Percentiles rank a stretch among this genome's conserved stretches.
Conservation (phyloP, 1,284 basidiomycete species). For the Fomitopsis pinicola region DNA sequence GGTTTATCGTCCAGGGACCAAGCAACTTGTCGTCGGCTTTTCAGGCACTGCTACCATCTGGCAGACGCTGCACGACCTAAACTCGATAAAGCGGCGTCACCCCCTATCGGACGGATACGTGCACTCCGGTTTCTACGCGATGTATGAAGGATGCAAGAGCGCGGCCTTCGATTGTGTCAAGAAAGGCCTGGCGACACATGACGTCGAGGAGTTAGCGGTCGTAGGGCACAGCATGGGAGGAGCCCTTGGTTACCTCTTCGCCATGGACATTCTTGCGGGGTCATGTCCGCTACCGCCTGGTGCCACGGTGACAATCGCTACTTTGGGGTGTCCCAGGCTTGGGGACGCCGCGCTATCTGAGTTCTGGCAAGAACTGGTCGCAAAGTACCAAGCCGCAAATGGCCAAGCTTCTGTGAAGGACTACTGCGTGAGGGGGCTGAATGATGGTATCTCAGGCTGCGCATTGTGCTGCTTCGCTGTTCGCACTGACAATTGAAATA, state of each 20-base stretch:
- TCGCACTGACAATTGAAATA: conserved; percentile 16
- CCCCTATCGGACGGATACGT: conserved; percentile 34
- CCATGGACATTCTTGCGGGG: conserved; percentile 38
- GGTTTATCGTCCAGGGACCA: conserved; percentile 34
- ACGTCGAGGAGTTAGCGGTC: conserved; percentile 36
- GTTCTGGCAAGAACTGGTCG: conserved; percentile 37
- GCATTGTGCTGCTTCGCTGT: not conserved
- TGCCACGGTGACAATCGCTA: conserved; percentile 35
- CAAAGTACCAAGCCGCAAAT: conserved; percentile 28
- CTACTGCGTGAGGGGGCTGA: conserved; percentile 48
- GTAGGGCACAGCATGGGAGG: conserved; percentile 42
- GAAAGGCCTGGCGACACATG: conserved; percentile 51
- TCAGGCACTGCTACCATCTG: conserved; percentile 38
- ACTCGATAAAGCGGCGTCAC: conserved; percentile 32
- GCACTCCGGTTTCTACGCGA: conserved; percentile 49
- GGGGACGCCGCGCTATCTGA: conserved; percentile 39
- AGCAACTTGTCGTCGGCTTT: conserved; percentile 44
- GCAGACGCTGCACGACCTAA: conserved; percentile 43
- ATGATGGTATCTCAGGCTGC: conserved; percentile 36
- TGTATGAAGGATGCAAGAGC: conserved; percentile 40
- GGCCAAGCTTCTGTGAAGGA: conserved; percentile 38
- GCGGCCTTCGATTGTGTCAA: conserved; percentile 66
- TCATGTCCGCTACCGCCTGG: conserved; percentile 22
- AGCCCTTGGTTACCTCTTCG: conserved; percentile 41
- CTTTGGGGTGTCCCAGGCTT: conserved; percentile 46